A percentile compares a stretch with the other conserved stretches of the same genome.
phyloP scores from a whole-genome alignment of 306 rosid species.

The Ormosia emarginata region DNA sequence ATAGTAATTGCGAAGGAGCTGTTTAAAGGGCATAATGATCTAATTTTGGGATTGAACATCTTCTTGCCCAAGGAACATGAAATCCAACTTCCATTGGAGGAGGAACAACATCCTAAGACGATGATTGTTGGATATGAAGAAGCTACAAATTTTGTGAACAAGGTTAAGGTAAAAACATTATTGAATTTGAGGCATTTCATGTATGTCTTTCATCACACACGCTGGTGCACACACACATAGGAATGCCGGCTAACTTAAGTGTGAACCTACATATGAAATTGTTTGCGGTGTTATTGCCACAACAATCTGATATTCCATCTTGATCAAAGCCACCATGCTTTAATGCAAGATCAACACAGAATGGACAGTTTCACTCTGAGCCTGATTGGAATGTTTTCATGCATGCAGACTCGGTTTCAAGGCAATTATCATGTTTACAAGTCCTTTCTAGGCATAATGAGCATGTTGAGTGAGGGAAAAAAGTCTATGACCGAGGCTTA shows the following conservation, averaged over 20 bases:
- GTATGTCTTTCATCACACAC: not conserved
- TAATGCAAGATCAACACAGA: not conserved
- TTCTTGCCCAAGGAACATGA: conserved; percentile 73
- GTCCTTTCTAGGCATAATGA: conserved; percentile 54
- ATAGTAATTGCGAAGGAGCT: conserved; percentile 59
- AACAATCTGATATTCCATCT: not conserved
- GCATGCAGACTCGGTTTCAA: conserved; percentile 56
- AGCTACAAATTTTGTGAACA: conserved; percentile 57
- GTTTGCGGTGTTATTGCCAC: not conserved
- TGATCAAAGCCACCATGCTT: not conserved
- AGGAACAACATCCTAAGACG: conserved; percentile 42
- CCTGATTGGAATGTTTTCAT: not conserved
- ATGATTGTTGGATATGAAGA: conserved; percentile 40
- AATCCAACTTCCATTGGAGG: conserved; percentile 49
- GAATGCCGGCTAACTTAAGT: not conserved
- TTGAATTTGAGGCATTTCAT: not conserved
- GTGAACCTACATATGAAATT: not conserved
- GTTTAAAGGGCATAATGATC: conserved; percentile 62
- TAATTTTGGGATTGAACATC: conserved; percentile 70
- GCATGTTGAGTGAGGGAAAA: conserved; percentile 48
- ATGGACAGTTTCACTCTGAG: not conserved
- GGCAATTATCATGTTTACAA: conserved; percentile 42
- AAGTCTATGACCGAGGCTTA: conserved; percentile 46
- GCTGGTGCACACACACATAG: not conserved
- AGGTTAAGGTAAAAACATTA: conserved; percentile 44